These are phyloP conservation scores for Puccinia hordei DNA, from an alignment of 1,284 basidiomycete species.

Conservation along the genomic window DNA sequence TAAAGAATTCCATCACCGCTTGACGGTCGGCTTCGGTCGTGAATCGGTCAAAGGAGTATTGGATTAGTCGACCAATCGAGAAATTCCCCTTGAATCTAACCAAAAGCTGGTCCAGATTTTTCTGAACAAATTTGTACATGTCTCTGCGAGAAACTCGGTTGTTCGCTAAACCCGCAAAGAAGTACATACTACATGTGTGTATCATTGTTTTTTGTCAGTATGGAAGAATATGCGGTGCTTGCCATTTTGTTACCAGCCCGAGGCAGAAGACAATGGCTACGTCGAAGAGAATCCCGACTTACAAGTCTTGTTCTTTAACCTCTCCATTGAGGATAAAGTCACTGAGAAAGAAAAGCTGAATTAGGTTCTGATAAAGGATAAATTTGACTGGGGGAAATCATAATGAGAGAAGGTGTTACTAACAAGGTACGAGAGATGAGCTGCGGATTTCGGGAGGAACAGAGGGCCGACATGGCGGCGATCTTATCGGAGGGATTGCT, in stretches of 20 bases:
- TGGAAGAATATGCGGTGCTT: no score
- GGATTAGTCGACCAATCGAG: conserved; percentile 57
- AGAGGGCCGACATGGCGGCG: conserved; percentile 59
- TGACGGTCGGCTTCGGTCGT: conserved; percentile 71
- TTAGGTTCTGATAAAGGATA: neutral
- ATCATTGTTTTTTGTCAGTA: neutral
- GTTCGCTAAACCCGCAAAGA: conserved; percentile 57
- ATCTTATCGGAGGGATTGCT: conserved; percentile 63
- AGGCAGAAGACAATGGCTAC: neutral
- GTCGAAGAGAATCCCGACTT: conserved; percentile 15
- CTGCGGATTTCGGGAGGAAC: conserved; percentile 55
- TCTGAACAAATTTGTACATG: conserved; percentile 59
- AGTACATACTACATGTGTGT: conserved; percentile 52
- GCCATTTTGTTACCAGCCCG: neutral
- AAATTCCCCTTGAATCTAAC: conserved; percentile 67
- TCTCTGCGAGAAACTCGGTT: conserved; percentile 58
- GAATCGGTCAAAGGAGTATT: conserved; percentile 68
- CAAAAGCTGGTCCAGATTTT: conserved; percentile 59
- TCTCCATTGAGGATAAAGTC: conserved; percentile 54
- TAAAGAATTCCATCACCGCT: conserved; percentile 67
- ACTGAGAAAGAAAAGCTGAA: conserved; percentile 1
- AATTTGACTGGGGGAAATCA: neutral
- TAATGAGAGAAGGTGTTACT: neutral
- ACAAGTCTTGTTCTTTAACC: conserved; percentile 60
- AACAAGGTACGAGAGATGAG: conserved; percentile 59